Conservation (phyloP, 23 red algal genomes). For the Pyropia haitanensis region DNA sequence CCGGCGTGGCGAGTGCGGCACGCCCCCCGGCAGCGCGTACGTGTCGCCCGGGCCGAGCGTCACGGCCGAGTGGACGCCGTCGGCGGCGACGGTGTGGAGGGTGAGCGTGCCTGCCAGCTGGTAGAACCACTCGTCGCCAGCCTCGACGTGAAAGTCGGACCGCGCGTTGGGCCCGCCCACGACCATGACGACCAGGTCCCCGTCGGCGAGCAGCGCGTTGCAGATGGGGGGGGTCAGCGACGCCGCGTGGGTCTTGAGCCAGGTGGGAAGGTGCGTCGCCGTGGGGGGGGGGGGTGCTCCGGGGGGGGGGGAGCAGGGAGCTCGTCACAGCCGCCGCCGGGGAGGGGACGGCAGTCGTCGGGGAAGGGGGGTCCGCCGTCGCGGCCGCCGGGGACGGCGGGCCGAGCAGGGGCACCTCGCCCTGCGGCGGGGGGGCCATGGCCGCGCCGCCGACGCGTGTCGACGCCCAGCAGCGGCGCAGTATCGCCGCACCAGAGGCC, state of each 20-base stretch:
- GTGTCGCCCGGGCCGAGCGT: constrained; percentile 62
- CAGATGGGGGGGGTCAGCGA: constrained; percentile 79
- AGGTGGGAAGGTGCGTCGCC: constrained; percentile 42
- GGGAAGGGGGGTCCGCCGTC: too few species aligned
- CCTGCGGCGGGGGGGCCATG: too few species aligned
- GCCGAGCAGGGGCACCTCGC: too few species aligned
- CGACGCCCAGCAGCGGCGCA: too few species aligned
- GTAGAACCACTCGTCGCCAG: constrained; percentile 92
- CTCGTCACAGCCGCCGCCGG: too few species aligned
- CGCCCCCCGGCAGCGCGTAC: constrained; percentile 67
- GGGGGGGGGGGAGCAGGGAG: too few species aligned
- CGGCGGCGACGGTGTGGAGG: constrained; percentile 64
- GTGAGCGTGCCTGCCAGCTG: constrained; percentile 83
- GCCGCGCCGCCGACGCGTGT: too few species aligned
- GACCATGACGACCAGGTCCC: constrained; percentile 95
- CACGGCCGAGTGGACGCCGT: constrained; percentile 55
- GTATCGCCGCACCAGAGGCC: too few species aligned
- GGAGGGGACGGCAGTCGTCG: too few species aligned
- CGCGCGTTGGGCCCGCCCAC: constrained; percentile 90
- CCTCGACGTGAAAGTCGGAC: constrained; percentile 91
- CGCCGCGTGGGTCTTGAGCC: constrained; percentile 66
- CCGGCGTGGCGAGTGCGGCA: constrained; percentile 81
- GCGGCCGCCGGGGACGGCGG: too few species aligned
- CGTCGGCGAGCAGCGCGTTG: constrained; percentile 64
- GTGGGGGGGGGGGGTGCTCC: background rate